A percentile compares a stretch with the other conserved stretches of the same genome.
These are phyloP conservation scores for Boletus reticuloceps DNA, from an alignment of 768 basidiomycete genomes.

Conservation along the genomic window DNA sequence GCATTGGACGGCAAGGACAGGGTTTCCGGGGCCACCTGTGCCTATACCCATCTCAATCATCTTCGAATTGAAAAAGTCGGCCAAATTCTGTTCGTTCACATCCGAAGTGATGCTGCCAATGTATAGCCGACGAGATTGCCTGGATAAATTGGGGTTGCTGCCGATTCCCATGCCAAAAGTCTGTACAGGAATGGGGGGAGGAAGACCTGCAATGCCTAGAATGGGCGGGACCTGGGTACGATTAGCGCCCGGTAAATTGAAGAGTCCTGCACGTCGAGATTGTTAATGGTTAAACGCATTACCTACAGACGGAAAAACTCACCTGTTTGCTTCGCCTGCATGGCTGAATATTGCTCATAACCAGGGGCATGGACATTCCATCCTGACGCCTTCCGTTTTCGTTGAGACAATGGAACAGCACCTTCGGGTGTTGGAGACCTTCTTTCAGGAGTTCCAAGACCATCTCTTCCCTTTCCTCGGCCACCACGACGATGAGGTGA, in stretches of 20 bases:
- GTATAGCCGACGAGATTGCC: conserved; percentile 93
- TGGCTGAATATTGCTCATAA: conserved; percentile 90
- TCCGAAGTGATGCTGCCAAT: conserved; percentile 96
- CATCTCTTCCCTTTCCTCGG: conserved; percentile 46
- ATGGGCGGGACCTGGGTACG: conserved; percentile 84
- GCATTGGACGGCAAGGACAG: conserved; percentile 91
- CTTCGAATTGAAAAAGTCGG: conserved; percentile 93
- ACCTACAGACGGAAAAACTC: conserved; percentile 10
- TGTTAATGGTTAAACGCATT: conserved; percentile 5
- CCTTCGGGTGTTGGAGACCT: conserved; percentile 91
- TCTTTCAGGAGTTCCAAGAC: conserved; percentile 68
- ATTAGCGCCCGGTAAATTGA: conserved; percentile 95
- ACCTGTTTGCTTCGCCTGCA: conserved; percentile 99
- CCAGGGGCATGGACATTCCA: conserved; percentile 98
- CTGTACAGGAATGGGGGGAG: conserved; percentile 80
- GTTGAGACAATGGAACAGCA: conserved; percentile 74
- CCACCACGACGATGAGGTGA: conserved; percentile 40
- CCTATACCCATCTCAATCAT: conserved; percentile 93
- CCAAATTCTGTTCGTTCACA: conserved; percentile 89
- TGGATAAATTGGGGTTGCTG: conserved; percentile 83
- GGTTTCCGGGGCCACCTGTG: conserved; percentile 80
- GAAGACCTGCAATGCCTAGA: conserved; percentile 75
- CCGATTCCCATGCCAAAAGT: conserved; percentile 86
- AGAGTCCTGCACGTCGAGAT: conserved; percentile 60
- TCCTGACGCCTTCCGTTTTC: conserved; percentile 85